Percentiles rank a stretch among this genome's conserved stretches.
Evolutionary conservation across 306 rosid species (phyloP).

Genomic region (Cucurbita moschata): DNA sequence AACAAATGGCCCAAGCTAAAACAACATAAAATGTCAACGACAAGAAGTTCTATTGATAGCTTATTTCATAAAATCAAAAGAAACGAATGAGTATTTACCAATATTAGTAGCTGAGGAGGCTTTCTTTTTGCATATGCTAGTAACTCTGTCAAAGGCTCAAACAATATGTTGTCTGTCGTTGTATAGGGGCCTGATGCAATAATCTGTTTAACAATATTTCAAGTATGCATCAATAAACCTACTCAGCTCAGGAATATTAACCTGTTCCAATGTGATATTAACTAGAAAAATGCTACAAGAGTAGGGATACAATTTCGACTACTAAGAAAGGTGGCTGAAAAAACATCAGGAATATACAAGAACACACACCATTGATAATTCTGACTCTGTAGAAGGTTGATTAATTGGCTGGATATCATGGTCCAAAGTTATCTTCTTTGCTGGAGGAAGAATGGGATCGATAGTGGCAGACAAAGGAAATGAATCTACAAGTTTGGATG

Average conservation of each 20-base stretch:
- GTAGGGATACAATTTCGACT: neutral
- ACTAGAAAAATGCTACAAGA: neutral
- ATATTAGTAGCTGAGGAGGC: slow-evolving; percentile 62
- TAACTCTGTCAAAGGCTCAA: slow-evolving; percentile 77
- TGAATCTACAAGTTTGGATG: slow-evolving; percentile 65
- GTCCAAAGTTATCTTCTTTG: slow-evolving; percentile 66
- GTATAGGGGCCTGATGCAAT: slow-evolving; percentile 92
- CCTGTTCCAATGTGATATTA: slow-evolving; percentile 1
- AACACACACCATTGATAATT: slow-evolving; percentile 49
- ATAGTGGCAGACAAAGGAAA: slow-evolving; percentile 28
- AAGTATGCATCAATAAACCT: neutral
- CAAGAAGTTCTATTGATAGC: neutral
- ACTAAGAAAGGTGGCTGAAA: neutral
- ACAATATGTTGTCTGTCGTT: slow-evolving; percentile 69
- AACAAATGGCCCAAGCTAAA: slow-evolving; percentile 83
- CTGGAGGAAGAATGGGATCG: slow-evolving; percentile 41
- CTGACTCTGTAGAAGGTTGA: slow-evolving; percentile 28
- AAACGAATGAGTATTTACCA: slow-evolving; percentile 31
- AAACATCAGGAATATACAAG: neutral
- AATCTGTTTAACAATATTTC: slow-evolving; percentile 38
- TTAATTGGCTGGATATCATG: slow-evolving; percentile 27
- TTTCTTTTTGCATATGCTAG: slow-evolving; percentile 72
- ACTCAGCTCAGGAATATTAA: neutral
- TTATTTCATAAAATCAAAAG: neutral
- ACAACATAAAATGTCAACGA: slow-evolving; percentile 13